Evolutionary conservation across 148 eudicot genomes (phyloP).

Genomic region (Amaranthus cruentus): DNA sequence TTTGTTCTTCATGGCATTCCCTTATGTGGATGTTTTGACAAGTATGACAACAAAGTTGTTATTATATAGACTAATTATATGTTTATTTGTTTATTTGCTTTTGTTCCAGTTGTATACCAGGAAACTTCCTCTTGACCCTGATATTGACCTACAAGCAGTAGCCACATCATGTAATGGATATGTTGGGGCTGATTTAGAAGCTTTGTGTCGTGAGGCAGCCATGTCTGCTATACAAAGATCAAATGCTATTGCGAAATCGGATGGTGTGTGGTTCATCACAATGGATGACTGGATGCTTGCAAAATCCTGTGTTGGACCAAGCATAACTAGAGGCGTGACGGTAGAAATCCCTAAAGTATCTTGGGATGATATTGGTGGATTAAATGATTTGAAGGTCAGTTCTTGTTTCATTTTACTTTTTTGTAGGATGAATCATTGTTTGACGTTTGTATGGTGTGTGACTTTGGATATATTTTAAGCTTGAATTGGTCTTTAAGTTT

Average conservation of each 20-base stretch:
- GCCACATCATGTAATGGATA: constrained; percentile 96
- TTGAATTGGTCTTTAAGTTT: neutral
- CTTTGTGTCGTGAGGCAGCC: constrained; percentile 87
- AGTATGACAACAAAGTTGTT: neutral
- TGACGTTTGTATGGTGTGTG: neutral
- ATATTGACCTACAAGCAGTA: constrained; percentile 53
- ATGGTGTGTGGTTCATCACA: constrained; percentile 39
- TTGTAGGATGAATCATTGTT: no score
- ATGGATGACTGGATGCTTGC: constrained; percentile 81
- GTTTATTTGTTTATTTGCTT: neutral
- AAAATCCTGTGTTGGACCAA: constrained; percentile 70
- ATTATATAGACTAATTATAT: neutral
- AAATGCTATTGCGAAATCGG: constrained; percentile 30
- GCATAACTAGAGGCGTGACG: constrained; percentile 90
- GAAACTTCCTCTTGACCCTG: constrained; percentile 57
- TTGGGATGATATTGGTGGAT: constrained; percentile 96
- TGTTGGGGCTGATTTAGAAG: constrained; percentile 97
- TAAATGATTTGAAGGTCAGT: constrained; percentile 73
- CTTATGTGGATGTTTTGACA: neutral
- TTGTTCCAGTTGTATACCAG: constrained; percentile 65
- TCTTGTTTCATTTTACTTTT: no score
- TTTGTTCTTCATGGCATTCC: neutral
- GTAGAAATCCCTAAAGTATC: constrained; percentile 82
- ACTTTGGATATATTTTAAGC: neutral
- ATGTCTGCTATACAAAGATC: constrained; percentile 41